Conservation (phyloP, 2,329 filamentous ascomycete genomes). For the Botrytis tulipae region DNA sequence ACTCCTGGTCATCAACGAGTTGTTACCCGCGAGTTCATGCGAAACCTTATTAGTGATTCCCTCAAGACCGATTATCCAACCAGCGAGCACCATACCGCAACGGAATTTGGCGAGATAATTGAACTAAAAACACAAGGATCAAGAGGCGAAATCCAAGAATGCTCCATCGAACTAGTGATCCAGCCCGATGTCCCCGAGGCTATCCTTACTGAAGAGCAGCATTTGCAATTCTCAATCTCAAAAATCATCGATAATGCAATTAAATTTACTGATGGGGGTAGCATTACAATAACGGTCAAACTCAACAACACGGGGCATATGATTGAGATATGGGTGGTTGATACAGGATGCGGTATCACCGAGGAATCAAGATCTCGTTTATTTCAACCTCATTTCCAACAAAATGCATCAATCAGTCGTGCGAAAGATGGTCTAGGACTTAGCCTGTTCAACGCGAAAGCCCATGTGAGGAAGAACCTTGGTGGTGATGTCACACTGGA, state of each 20-base stretch:
- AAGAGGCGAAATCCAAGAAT: conserved; percentile 33
- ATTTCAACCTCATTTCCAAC: conserved; percentile 68
- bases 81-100: conserved; percentile 31
- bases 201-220: conserved; percentile 49
- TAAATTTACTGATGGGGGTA: conserved; percentile 67
- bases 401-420: conserved; percentile 66
- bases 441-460: conserved; percentile 70
- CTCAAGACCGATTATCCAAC: conserved; percentile 33
- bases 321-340: conserved; percentile 59
- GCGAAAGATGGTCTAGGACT: conserved; percentile 67
- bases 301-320: conserved; percentile 52
- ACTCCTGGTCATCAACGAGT: conserved; percentile 31
- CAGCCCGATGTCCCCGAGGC: conserved; percentile 48
- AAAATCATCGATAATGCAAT: conserved; percentile 60
- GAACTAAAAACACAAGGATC: conserved; percentile 32
- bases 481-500: conserved; percentile 66
- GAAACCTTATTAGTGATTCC: conserved; percentile 32
- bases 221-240: conserved; percentile 45
- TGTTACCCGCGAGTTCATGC: conserved; percentile 36
- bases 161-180: conserved; percentile 43
- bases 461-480: conserved; percentile 61
- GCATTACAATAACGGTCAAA: conserved; percentile 58
- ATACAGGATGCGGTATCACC: conserved; percentile 68
- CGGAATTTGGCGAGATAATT: conserved; percentile 34
- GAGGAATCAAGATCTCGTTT: conserved; percentile 63